These are phyloP conservation scores for Celoporthe dispersa DNA, from an alignment of 2,329 filamentous ascomycete genomes.

Conservation along the genomic window DNA sequence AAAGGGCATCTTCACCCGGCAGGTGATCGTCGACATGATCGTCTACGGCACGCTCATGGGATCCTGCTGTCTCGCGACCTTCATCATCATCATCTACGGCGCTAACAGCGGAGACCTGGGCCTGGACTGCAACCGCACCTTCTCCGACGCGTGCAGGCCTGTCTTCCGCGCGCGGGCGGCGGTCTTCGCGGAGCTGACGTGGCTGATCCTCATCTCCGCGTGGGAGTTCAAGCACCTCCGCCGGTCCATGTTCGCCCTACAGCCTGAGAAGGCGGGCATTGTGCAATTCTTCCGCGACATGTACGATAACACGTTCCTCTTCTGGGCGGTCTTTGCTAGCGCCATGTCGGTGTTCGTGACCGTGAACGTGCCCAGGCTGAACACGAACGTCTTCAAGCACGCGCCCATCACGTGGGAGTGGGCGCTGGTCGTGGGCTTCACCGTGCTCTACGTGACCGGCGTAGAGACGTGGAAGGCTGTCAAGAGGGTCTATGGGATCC, in stretches of 20 bases:
- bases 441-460: conserved; percentile 66
- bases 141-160: conserved; percentile 57
- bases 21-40: conserved; percentile 79
- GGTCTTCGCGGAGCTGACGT: conserved; percentile 74
- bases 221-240: conserved; percentile 80
- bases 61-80: conserved; percentile 66
- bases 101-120: conserved; percentile 61
- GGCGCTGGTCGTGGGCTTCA: conserved; percentile 68
- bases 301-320: conserved; percentile 72
- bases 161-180: conserved; percentile 74
- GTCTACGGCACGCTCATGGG: conserved; percentile 82
- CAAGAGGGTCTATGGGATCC: conserved; percentile 62
- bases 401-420: conserved; percentile 75
- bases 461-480: conserved; percentile 74
- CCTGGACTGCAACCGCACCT: conserved; percentile 64
- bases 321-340: conserved; percentile 67
- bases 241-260: conserved; percentile 71
- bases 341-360: conserved; percentile 67
- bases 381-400: conserved; percentile 74
- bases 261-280: conserved; percentile 53
- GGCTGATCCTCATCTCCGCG: conserved; percentile 73
- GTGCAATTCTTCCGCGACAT: conserved; percentile 66
- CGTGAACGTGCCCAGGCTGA: conserved; percentile 75
- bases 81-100: conserved; percentile 67
- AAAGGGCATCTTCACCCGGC: conserved; percentile 75